Base-by-base conservation (phyloP, 2,329 filamentous ascomycete species). In the Emericellopsis atlantica region DNA sequence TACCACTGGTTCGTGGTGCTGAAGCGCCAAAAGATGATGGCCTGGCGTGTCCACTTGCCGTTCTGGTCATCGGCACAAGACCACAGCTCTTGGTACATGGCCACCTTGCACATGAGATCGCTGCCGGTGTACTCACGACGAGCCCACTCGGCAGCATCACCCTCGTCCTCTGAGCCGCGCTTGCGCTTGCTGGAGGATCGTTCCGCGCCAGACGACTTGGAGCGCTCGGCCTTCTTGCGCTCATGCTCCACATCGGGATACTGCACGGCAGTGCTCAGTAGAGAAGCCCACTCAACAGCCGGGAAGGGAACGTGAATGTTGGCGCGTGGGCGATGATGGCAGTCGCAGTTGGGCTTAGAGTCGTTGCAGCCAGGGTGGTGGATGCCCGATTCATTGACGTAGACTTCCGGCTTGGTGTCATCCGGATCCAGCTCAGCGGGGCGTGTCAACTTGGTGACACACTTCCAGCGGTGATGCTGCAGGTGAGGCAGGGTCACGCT, bases 51-150 rank as follows among this genome's bases (percentile, higher is more conserved):
- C 72, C 74, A 80, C 49, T 61, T 55, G 36, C 53, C 54, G 14
- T 58, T 60, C 26, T 29, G 18, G 43, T 66, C 64, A 6, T 67
- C 67, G 4, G 71, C 57, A 46, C 60, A 60, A 4, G 74, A 79
- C 67, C 71, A 79, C 31, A 81, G 66, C 60, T 81, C 77, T 54
- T 81, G 77, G 54, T 78, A 76, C 76, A 81, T 81, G 53, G 74
- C 74, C 36, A 80, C 74, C 54, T 72, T 70, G 47, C 69, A 65
- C 40, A 80, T 67, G 43, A 79, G 64, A 35, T 78, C 72, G 50
- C 72, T 71, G 47, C 70, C 69, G 2, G 69, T 69, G 18, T 52
- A 53, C 43, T 64, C 60, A 6, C 60, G 58, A 2, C 60, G 55
- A 5, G 58, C 52, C 60, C 60, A 64, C 2, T 59, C 57, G 6